phyloP scores from a whole-genome alignment of 352 stramenopile species.

The Pythium scleroteichum region DNA sequence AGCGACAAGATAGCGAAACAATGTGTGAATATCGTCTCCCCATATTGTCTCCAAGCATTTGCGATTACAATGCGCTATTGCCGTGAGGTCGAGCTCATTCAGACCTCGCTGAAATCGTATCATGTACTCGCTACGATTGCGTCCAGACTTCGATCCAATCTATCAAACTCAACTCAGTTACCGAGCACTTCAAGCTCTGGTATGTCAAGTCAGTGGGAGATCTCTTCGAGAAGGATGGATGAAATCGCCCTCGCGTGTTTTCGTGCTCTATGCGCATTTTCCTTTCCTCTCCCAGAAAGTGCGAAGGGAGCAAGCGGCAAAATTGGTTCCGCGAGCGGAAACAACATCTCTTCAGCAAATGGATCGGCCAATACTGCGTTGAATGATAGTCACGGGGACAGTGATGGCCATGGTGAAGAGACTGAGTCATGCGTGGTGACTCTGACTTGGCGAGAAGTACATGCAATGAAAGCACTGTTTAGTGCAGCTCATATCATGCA shows the following conservation, averaged over 20 bases:
- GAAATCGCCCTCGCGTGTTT: slow-evolving; percentile 76
- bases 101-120: slow-evolving; percentile 83
- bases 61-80: slow-evolving; percentile 80
- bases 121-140: slow-evolving; percentile 79
- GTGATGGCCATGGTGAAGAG: slow-evolving; percentile 46
- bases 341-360: neutral
- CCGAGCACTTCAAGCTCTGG: slow-evolving; percentile 12
- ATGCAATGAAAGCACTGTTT: slow-evolving; percentile 89
- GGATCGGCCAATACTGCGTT: neutral
- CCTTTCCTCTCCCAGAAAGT: slow-evolving; percentile 69
- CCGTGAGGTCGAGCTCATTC: slow-evolving; percentile 80
- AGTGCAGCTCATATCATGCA: slow-evolving; percentile 85
- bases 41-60: slow-evolving; percentile 71
- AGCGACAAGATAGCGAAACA: slow-evolving; percentile 54
- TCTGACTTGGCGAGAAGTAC: slow-evolving; percentile 81
- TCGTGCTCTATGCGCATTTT: slow-evolving; percentile 74
- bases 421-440: slow-evolving; percentile 63
- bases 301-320: slow-evolving; percentile 33
- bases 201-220: slow-evolving; percentile 33
- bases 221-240: slow-evolving; percentile 60
- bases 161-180: slow-evolving; percentile 17
- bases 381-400: slow-evolving; percentile 34
- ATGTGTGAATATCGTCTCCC: slow-evolving; percentile 64
- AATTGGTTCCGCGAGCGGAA: slow-evolving; percentile 29
- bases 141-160: slow-evolving; percentile 61